These are phyloP conservation scores for Coccinonectria pachysandricola DNA, from an alignment of 2,329 filamentous ascomycete species.

Conservation along the genomic window DNA sequence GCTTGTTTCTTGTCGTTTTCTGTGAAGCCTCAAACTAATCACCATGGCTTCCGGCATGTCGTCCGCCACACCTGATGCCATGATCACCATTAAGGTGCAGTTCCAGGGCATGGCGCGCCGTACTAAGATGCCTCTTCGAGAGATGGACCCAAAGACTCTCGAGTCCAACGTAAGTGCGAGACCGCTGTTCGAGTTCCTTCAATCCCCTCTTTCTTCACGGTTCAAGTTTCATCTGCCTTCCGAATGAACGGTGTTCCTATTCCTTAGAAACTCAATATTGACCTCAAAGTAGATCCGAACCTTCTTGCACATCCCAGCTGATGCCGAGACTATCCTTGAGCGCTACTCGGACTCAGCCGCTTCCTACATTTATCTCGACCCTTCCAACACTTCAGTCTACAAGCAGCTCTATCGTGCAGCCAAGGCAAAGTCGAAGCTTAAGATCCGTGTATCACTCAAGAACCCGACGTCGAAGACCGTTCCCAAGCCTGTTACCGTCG, in stretches of 20 bases:
- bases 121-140: conserved; percentile 81
- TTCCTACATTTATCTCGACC: conserved; percentile 69
- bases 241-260: no score
- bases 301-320: conserved; percentile 25
- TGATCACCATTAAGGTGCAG: conserved; percentile 75
- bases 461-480: conserved; percentile 21
- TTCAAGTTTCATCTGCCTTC: no score
- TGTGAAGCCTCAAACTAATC: no score
- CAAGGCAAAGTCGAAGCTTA: conserved; percentile 96
- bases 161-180: conserved; percentile 78
- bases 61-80: conserved; percentile 18
- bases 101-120: conserved; percentile 67
- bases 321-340: conserved; percentile 55
- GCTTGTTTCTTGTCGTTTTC: no score
- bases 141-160: conserved; percentile 64
- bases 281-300: conserved; percentile 23
- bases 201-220: not conserved
- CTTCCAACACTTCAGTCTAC: conserved; percentile 71
- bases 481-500: conserved; percentile 36
- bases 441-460: conserved; percentile 59
- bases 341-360: conserved; percentile 91
- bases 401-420: conserved; percentile 95
- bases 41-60: conserved; percentile 19
- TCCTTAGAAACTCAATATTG: conserved; percentile 7
- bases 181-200: conserved; percentile 9